Evolutionary conservation across 129 eudicot genomes (phyloP).

Genomic region (Deinandra increscens): DNA sequence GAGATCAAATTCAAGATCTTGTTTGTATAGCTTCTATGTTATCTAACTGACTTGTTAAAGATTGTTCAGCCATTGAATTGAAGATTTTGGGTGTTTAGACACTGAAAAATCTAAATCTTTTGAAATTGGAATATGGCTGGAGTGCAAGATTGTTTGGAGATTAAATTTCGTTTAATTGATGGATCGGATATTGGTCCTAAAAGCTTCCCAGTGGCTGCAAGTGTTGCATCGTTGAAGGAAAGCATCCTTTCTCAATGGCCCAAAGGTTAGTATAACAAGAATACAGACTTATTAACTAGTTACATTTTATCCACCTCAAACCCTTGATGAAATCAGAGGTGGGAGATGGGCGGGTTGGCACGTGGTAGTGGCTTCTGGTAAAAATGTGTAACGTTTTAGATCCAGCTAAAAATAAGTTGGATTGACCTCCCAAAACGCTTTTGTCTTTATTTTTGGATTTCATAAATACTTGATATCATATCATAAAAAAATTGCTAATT

Average conservation of each 20-base stretch:
- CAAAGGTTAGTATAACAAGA: slow-evolving; percentile 50
- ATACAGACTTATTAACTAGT: neutral
- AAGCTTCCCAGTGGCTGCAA: slow-evolving; percentile 72
- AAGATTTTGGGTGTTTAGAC: slow-evolving; percentile 31
- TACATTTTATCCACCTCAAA: neutral
- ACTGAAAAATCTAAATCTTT: slow-evolving; percentile 16
- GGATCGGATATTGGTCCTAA: slow-evolving; percentile 86
- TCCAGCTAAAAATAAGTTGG: neutral
- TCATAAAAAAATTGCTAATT: neutral
- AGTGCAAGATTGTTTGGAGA: slow-evolving; percentile 74
- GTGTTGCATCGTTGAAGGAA: slow-evolving; percentile 76
- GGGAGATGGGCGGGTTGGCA: neutral
- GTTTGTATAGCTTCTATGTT: slow-evolving; percentile 6
- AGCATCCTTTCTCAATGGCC: slow-evolving; percentile 88
- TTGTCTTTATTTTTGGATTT: neutral
- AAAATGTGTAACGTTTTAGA: neutral
- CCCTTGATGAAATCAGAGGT: neutral
- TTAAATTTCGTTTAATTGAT: slow-evolving; percentile 72
- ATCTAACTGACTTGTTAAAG: slow-evolving; percentile 17
- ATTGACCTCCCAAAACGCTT: neutral
- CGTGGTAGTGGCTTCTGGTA: neutral
- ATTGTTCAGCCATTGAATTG: slow-evolving; percentile 13
- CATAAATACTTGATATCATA: neutral
- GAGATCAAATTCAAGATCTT: slow-evolving; percentile 9
- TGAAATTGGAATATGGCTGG: slow-evolving; percentile 51